Conservation (phyloP, 2,329 filamentous ascomycete genomes). For the Tolypocladium cylindrosporum region DNA sequence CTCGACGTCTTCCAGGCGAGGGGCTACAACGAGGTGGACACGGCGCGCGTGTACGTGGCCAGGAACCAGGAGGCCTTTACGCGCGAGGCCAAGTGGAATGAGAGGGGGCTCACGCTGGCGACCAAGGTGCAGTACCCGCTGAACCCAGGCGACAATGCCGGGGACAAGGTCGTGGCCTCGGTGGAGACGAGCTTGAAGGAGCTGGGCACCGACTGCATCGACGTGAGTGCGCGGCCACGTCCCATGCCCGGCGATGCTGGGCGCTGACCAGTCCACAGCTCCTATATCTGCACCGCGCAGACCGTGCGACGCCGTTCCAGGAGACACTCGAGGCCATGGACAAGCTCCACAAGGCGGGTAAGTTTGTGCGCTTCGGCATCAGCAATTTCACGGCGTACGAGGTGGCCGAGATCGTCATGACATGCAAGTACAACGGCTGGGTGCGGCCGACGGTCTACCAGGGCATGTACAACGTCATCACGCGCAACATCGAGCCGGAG, state of each 20-base stretch:
- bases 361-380: slow-evolving; percentile 71
- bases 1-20: slow-evolving; percentile 68
- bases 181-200: slow-evolving; percentile 62
- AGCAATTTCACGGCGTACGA: slow-evolving; percentile 83
- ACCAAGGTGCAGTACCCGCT: slow-evolving; percentile 65
- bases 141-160: slow-evolving; percentile 48
- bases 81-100: slow-evolving; percentile 63
- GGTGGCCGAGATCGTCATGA: slow-evolving; percentile 74
- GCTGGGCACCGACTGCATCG: slow-evolving; percentile 61
- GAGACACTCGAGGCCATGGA: slow-evolving; percentile 72
- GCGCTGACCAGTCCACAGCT: slow-evolving; percentile 16
- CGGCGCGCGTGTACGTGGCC: slow-evolving; percentile 63
- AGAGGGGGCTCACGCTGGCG: slow-evolving; percentile 65
- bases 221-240: slow-evolving; percentile 33
- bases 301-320: slow-evolving; percentile 61
- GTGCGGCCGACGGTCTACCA: slow-evolving; percentile 78
- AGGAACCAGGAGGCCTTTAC: slow-evolving; percentile 74
- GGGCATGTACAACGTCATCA: slow-evolving; percentile 80
- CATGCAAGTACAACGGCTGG: slow-evolving; percentile 71
- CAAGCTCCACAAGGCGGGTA: slow-evolving; percentile 74
- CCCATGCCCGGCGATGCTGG: background rate
- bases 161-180: slow-evolving; percentile 52
- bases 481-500: slow-evolving; percentile 64
- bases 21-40: slow-evolving; percentile 80
- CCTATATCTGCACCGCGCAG: slow-evolving; percentile 29